Conservation (phyloP, 179 eudicot genomes). For the Spinacia oleracea region DNA sequence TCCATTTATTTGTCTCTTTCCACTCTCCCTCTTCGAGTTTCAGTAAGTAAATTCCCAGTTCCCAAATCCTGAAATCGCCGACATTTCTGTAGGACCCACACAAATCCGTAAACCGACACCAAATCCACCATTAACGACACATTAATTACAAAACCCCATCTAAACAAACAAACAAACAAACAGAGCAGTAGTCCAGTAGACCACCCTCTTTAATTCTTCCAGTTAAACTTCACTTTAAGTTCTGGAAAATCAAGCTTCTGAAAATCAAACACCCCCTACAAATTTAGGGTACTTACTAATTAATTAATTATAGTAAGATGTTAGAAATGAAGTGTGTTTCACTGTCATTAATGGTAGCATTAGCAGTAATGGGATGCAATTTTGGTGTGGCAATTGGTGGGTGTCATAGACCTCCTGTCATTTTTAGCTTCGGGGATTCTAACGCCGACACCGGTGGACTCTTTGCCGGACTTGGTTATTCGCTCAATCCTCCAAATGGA, state of each 20-base stretch:
- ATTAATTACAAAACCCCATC: neutral
- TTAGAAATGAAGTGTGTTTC: slow-evolving; percentile 1
- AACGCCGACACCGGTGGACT: slow-evolving; percentile 97
- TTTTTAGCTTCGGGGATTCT: slow-evolving; percentile 94
- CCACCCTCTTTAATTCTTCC: neutral
- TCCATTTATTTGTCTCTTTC: neutral
- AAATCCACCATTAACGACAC: neutral
- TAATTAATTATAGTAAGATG: neutral
- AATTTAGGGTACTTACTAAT: neutral
- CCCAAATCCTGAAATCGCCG: neutral
- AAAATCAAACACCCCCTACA: neutral
- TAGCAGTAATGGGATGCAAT: neutral
- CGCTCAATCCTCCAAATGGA: slow-evolving; percentile 69
- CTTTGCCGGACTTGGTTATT: slow-evolving; percentile 69
- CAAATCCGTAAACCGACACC: neutral
- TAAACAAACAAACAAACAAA: neutral
- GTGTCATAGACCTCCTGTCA: slow-evolving; percentile 41
- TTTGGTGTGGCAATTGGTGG: slow-evolving; percentile 18
- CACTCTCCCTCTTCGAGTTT: neutral
- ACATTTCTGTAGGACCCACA: neutral
- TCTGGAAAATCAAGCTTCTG: neutral
- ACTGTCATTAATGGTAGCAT: neutral
- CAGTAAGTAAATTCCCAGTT: neutral
- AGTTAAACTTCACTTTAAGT: neutral
- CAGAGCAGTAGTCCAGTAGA: too few relatives aligned